Conservation (phyloP, 345 rosid genomes). For the Eutrema heterophyllum region DNA sequence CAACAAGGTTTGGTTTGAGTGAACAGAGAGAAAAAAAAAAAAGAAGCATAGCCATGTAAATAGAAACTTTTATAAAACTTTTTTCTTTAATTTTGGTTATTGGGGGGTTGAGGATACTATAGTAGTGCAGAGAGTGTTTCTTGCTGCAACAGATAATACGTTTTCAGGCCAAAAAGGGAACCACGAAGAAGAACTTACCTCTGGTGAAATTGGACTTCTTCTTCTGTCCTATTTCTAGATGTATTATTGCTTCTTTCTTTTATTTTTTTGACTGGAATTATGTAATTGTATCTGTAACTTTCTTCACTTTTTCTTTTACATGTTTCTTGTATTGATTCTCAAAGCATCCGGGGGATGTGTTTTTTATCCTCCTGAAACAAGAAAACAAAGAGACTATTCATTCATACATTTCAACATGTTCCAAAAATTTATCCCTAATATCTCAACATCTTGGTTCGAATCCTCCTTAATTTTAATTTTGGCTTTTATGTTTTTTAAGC, state of each 20-base stretch:
- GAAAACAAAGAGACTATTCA: conserved; percentile 12
- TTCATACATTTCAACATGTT: background rate
- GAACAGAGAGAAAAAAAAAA: conserved; percentile 6
- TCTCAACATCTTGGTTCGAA: background rate
- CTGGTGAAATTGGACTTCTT: conserved; percentile 36
- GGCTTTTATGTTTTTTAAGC: background rate
- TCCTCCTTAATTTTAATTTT: background rate
- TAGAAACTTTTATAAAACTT: conserved; percentile 33
- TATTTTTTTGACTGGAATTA: background rate
- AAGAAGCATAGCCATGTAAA: conserved; percentile 33
- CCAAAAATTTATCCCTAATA: background rate
- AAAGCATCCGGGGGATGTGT: conserved; percentile 22
- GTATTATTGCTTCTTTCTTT: conserved; percentile 21
- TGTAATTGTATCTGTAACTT: conserved; percentile 34
- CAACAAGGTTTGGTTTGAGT: conserved; percentile 10
- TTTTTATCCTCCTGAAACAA: conserved; percentile 20
- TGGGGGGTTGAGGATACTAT: conserved; percentile 20
- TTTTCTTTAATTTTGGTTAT: conserved; percentile 27
- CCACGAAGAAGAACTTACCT: conserved; percentile 28
- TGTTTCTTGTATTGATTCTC: conserved; percentile 32
- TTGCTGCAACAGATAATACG: conserved; percentile 28
- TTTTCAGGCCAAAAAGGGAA: conserved; percentile 16
- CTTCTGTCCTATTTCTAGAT: conserved; percentile 35
- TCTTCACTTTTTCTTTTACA: conserved; percentile 21
- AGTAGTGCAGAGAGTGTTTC: conserved; percentile 35